A percentile compares a stretch with the other conserved stretches of the same genome.
phyloP scores from a whole-genome alignment of 2,329 filamentous ascomycete species.

The Paraphoma sp. region DNA sequence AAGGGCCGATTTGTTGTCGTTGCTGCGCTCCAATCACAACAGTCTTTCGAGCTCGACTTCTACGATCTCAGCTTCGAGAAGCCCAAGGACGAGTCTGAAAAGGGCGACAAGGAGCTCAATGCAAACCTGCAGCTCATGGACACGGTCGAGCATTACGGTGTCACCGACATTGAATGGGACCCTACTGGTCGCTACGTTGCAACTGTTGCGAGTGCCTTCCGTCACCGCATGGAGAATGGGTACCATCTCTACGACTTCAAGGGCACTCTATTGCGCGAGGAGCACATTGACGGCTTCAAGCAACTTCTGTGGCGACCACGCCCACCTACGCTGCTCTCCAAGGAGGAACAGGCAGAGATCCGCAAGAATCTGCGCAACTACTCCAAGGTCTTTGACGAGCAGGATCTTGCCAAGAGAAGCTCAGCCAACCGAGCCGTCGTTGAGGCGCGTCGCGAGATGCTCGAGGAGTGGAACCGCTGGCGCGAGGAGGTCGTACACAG shows the following conservation, averaged over 20 bases:
- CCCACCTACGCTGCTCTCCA: slow-evolving; percentile 86
- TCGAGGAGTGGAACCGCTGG: slow-evolving; percentile 92
- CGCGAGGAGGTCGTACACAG: slow-evolving; percentile 74
- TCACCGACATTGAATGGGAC: slow-evolving; percentile 98
- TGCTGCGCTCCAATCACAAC: slow-evolving; percentile 88
- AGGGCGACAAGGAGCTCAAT: slow-evolving; percentile 90
- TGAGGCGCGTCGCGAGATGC: slow-evolving; percentile 79
- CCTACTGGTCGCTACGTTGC: slow-evolving; percentile 94
- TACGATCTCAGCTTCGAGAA: slow-evolving; percentile 94
- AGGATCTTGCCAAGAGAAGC: slow-evolving; percentile 91
- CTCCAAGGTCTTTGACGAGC: slow-evolving; percentile 91
- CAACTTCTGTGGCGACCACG: slow-evolving; percentile 95
- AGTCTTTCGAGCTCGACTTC: slow-evolving; percentile 96
- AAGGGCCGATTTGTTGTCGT: slow-evolving; percentile 94
- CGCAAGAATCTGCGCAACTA: slow-evolving; percentile 99
- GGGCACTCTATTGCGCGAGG: slow-evolving; percentile 86
- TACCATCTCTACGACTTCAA: slow-evolving; percentile 98
- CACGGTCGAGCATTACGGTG: slow-evolving; percentile 92
- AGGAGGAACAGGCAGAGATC: slow-evolving; percentile 96
- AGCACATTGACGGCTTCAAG: slow-evolving; percentile 96
- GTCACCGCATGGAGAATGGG: slow-evolving; percentile 98
- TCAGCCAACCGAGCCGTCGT: slow-evolving; percentile 94
- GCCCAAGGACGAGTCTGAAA: slow-evolving; percentile 79
- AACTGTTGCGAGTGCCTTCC: slow-evolving; percentile 93
- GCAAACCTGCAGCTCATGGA: slow-evolving; percentile 96